Evolutionary conservation across 2,329 filamentous ascomycete species (phyloP), one percentile per base, ranked within the genome.

Genomic region (Xylaria sp.): DNA sequence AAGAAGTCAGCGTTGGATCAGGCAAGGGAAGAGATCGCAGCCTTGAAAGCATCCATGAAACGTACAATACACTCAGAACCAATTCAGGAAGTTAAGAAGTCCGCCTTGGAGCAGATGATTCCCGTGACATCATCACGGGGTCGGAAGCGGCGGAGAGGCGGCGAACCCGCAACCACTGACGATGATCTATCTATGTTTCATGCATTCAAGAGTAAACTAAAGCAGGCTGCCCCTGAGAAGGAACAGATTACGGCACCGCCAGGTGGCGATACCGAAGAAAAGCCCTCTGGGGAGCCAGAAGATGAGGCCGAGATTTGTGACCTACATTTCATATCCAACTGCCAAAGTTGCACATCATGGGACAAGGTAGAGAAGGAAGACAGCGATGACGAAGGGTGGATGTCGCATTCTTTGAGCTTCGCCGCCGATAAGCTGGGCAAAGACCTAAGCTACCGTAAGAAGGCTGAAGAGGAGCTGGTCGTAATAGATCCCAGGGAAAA

Each of bases 251-350:
- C 59, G 23, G 63, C 60, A 3, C 19, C 60, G 7, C 50, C 49
- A 13, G 48, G 23, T 16, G 66, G 70, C 13, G 66, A 65, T 4
- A 70, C 65, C 30, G 66, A 69, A 8, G 69, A 70, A 10, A 70
- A 69, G 37, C 66, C 62, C 16, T 66, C 62, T 1, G 65, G 46
- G 35, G 66, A 71, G 62, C 80, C 81, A 16, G 87, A 87, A 2
- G 85, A 89, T 46, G 91, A 95, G 71, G 87, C 85, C 2, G 82
- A 82, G 54, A 80, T 95, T 3, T 99, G 94, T 71, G 94, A 97
- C 72, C 77, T 99, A 42, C 94, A 99, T 73, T 99, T 97, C 74
- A 95, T 99, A 64, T 90, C 89, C 53, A 90, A 95, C 68, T 99
- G 94, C 73, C 91, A 96, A 71, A 96, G 91, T 50, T 97, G 94